Conservation (phyloP, 2,329 filamentous ascomycete genomes). For the Fusarium sp. region DNA sequence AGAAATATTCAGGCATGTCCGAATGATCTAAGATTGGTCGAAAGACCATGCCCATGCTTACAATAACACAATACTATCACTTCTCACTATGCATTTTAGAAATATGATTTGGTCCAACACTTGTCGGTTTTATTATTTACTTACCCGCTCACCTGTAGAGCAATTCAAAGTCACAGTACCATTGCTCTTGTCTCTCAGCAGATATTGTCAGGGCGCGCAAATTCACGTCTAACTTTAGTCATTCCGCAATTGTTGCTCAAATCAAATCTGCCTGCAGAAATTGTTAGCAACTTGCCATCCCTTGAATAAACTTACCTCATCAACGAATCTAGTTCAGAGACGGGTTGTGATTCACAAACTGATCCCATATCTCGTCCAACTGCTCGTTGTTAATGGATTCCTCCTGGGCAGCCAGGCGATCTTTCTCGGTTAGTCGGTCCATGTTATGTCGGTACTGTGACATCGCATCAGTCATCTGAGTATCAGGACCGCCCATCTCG, state of each 20-base stretch:
- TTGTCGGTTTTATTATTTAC: slow-evolving; percentile 4
- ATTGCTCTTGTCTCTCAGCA: background rate
- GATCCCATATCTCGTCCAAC: background rate
- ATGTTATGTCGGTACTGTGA: background rate
- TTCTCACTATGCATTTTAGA: background rate
- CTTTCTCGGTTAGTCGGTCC: background rate
- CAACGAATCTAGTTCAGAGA: background rate
- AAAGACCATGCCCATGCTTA: background rate
- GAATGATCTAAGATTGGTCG: background rate
- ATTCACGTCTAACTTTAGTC: background rate
- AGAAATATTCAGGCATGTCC: background rate
- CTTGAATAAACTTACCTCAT: background rate
- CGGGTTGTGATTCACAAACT: background rate
- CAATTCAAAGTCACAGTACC: background rate
- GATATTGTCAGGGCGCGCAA: background rate
- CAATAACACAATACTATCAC: background rate
- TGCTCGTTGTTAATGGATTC: background rate
- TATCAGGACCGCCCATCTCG: background rate
- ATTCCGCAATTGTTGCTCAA: background rate
- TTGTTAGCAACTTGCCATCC: slow-evolving; percentile 1
- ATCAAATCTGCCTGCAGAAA: slow-evolving; percentile 1
- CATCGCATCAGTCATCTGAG: background rate
- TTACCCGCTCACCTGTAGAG: background rate
- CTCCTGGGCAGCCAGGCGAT: background rate
- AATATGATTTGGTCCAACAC: background rate